Conservation (phyloP, 208 protist species). For the Trypanosoma scelopori region DNA sequence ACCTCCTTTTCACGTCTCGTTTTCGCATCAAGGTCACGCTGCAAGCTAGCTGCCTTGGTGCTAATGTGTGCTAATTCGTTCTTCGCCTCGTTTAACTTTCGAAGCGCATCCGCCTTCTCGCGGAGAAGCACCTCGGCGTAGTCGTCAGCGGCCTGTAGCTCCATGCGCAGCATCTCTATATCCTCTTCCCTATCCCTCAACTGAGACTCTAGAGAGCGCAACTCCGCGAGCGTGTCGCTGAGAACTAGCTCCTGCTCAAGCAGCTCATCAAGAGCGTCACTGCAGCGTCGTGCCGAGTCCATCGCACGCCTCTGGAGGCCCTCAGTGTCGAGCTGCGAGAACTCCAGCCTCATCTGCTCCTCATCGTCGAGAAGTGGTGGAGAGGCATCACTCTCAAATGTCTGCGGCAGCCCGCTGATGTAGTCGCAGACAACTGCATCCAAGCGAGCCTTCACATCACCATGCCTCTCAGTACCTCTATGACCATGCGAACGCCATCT, state of each 20-base stretch:
- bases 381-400: conserved; percentile 18
- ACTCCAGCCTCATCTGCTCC: background rate
- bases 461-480: background rate
- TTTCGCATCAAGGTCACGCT: conserved; percentile 18
- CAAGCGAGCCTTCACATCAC: background rate
- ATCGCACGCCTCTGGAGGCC: conserved; percentile 5
- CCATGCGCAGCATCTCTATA: conserved; percentile 35
- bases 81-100: conserved; percentile 54
- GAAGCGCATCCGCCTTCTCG: conserved; percentile 47
- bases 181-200: conserved; percentile 35
- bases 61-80: conserved; percentile 47
- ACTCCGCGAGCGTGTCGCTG: conserved; percentile 27
- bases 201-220: conserved; percentile 32
- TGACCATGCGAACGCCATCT: background rate
- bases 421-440: conserved; percentile 11
- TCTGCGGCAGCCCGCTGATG: conserved; percentile 11
- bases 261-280: conserved; percentile 30
- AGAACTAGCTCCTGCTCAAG: conserved; percentile 32
- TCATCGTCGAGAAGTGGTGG: background rate
- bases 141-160: conserved; percentile 38
- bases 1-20: conserved; percentile 8
- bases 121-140: conserved; percentile 37
- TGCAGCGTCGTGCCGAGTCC: background rate
- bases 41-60: conserved; percentile 18
- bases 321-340: conserved; percentile 8